Evolutionary conservation across 352 stramenopile genomes (phyloP).

Genomic region (Globisporangium yorkense): DNA sequence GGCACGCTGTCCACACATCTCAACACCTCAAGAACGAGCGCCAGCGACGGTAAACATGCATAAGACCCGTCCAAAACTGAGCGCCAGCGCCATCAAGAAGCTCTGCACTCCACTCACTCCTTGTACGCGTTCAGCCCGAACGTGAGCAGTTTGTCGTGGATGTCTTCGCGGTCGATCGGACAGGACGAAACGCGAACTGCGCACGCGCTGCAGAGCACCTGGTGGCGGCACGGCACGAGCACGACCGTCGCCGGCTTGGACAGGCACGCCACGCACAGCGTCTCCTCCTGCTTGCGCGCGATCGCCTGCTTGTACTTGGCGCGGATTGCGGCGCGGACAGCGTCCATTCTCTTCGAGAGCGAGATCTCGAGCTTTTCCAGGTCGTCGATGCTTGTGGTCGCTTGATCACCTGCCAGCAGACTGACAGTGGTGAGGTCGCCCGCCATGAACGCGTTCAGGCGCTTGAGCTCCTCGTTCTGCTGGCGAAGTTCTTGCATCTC

Average conservation of each 20-base stretch:
- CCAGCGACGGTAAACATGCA: background rate
- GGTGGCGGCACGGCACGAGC: constrained; percentile 52
- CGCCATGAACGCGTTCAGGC: constrained; percentile 15
- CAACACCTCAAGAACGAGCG: background rate
- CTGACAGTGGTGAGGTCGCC: constrained; percentile 15
- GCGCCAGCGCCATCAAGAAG: background rate
- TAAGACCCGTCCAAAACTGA: too few species aligned
- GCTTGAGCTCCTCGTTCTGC: constrained; percentile 21
- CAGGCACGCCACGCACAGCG: constrained; percentile 59
- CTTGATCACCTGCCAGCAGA: constrained; percentile 11
- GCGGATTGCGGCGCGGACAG: constrained; percentile 22
- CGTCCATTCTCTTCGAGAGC: constrained; percentile 20
- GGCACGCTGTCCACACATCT: background rate
- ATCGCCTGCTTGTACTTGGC: constrained; percentile 23
- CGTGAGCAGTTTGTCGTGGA: constrained; percentile 62
- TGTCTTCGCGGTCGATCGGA: constrained; percentile 50
- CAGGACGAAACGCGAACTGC: constrained; percentile 43
- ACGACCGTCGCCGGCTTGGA: constrained; percentile 35
- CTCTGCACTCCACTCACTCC: background rate
- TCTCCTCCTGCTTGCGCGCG: constrained; percentile 13
- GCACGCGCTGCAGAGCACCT: constrained; percentile 53
- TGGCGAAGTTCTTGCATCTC: constrained; percentile 17
- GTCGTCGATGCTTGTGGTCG: constrained; percentile 21
- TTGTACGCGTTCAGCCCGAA: constrained; percentile 47
- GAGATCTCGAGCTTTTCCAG: constrained; percentile 38